phyloP scores from a whole-genome alignment of 441 rosid species.

The Bocquillonia castaneifolia region DNA sequence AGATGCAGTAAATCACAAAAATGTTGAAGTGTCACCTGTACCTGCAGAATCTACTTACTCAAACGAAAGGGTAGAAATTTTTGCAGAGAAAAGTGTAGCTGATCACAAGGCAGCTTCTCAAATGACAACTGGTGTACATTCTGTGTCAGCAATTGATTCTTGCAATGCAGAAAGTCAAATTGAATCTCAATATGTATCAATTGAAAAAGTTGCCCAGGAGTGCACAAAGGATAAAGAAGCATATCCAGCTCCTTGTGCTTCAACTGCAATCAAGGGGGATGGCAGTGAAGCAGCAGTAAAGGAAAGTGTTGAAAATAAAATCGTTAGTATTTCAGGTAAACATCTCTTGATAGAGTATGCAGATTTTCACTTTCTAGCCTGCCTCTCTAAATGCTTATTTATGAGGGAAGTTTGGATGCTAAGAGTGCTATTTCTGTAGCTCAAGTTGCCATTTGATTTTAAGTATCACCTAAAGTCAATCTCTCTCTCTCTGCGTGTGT shows the following conservation, averaged over 20 bases:
- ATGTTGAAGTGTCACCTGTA: slow-evolving; percentile 31
- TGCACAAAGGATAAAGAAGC: slow-evolving; percentile 28
- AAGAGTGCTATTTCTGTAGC: not conserved
- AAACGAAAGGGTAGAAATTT: slow-evolving; percentile 28
- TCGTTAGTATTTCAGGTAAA: slow-evolving; percentile 46
- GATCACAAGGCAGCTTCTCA: slow-evolving; percentile 30
- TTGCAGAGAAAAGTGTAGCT: slow-evolving; percentile 24
- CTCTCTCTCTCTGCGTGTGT: not conserved
- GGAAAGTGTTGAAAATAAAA: slow-evolving; percentile 34
- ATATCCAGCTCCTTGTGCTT: slow-evolving; percentile 30
- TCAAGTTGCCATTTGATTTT: not conserved
- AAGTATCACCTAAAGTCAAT: not conserved
- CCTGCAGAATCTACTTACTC: slow-evolving; percentile 20
- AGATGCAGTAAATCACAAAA: slow-evolving; percentile 31
- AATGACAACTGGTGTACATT: slow-evolving; percentile 27
- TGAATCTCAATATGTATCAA: slow-evolving; percentile 27
- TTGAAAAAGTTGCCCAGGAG: slow-evolving; percentile 28
- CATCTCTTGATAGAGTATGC: slow-evolving; percentile 11
- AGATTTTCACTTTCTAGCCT: not conserved
- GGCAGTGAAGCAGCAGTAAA: slow-evolving; percentile 29
- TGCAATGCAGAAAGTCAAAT: slow-evolving; percentile 31
- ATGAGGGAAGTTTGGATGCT: not conserved
- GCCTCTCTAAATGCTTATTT: not conserved
- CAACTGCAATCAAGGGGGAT: slow-evolving; percentile 28
- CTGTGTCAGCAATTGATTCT: slow-evolving; percentile 28